Evolutionary conservation across 2,329 filamentous ascomycete species (phyloP).

Genomic region (Phialemoniopsis sp.): DNA sequence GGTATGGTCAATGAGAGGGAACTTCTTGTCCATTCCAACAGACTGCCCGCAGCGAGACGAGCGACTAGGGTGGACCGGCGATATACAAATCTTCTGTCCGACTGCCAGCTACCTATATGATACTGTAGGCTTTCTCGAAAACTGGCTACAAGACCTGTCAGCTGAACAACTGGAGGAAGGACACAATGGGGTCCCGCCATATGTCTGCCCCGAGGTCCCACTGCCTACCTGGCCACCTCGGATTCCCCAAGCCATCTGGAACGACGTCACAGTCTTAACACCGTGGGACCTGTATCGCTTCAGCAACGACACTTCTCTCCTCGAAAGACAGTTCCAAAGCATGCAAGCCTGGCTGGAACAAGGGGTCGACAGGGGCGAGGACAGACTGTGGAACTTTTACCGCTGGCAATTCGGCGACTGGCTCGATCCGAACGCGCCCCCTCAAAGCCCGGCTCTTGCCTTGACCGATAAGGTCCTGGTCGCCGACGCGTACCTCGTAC

Average conservation of each 20-base stretch:
- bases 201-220: neutral
- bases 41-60: constrained; percentile 45
- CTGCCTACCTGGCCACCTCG: neutral
- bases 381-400: constrained; percentile 18
- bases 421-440: constrained; percentile 23
- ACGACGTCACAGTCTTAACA: constrained; percentile 15
- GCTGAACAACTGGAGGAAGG: constrained; percentile 22
- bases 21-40: constrained; percentile 36
- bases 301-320: constrained; percentile 15
- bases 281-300: constrained; percentile 18
- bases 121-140: constrained; percentile 27
- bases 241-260: constrained; percentile 17
- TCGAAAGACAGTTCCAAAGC: constrained; percentile 15
- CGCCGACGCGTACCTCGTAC: constrained; percentile 21
- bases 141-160: constrained; percentile 34
- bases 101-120: constrained; percentile 36
- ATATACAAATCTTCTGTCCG: constrained; percentile 34
- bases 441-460: constrained; percentile 15
- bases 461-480: constrained; percentile 20
- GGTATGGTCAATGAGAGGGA: constrained; percentile 37
- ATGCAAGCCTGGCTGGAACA: constrained; percentile 19
- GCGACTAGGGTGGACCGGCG: constrained; percentile 39
- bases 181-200: no score
- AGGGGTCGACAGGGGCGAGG: constrained; percentile 14
- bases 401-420: constrained; percentile 22